Percentiles rank a stretch among this genome's conserved stretches.
Conservation (phyloP, 139 green algal genomes). For the Chlorella sp. region DNA sequence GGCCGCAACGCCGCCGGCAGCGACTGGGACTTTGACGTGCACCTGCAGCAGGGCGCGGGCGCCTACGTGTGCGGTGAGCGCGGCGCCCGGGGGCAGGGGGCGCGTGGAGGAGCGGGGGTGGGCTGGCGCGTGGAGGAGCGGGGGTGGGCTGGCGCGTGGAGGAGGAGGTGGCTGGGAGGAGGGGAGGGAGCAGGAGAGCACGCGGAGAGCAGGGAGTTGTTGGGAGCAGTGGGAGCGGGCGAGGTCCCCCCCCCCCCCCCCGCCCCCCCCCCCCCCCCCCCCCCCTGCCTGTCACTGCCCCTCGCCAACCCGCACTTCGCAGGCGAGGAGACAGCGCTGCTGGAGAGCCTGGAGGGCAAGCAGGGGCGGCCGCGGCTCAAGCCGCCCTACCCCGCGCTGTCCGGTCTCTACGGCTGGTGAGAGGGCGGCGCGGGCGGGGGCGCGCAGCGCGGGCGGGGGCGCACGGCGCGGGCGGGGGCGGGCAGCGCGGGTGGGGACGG, state of each 20-base stretch:
- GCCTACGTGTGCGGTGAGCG: constrained; percentile 36
- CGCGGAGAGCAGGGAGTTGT: no score
- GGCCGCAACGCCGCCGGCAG: constrained; percentile 31
- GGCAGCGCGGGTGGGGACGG: no score
- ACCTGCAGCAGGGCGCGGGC: constrained; percentile 29
- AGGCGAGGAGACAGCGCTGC: constrained; percentile 35
- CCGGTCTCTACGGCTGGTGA: constrained; percentile 26
- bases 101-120: neutral
- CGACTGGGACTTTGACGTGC: constrained; percentile 33
- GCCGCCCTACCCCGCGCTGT: constrained; percentile 36
- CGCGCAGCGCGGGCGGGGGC: no score
- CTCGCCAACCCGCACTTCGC: no score
- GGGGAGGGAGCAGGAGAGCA: no score
- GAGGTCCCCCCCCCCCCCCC: neutral
- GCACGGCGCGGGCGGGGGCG: no score
- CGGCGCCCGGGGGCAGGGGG: neutral
- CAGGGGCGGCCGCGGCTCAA: constrained; percentile 41
- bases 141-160: no score
- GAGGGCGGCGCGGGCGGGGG: no score
- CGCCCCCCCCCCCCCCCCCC: neutral
- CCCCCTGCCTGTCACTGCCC: neutral
- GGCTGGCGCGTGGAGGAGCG: no score
- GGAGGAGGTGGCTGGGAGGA: no score
- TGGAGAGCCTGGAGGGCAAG: constrained; percentile 42
- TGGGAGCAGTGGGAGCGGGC: neutral